phyloP scores from a whole-genome alignment of 2,329 filamentous ascomycete genomes.

The Neodidymelliopsis sp. region DNA sequence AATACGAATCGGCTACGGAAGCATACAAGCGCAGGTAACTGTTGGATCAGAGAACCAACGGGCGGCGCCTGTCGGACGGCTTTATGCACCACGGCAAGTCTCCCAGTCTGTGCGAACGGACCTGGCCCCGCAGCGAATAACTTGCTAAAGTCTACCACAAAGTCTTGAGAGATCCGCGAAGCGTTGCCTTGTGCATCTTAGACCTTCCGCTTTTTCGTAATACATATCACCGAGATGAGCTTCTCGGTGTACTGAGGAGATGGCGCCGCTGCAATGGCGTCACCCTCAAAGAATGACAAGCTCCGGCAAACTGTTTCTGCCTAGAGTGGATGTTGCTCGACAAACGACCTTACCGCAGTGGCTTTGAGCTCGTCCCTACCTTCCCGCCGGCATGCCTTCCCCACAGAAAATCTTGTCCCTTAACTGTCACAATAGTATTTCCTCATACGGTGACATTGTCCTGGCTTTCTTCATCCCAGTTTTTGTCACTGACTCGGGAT shows the following conservation, averaged over 20 bases:
- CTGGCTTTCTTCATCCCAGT: conserved; percentile 8
- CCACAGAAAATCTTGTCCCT: conserved; percentile 32
- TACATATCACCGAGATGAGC: conserved; percentile 1
- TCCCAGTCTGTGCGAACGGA: conserved; percentile 26
- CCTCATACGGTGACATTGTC: conserved; percentile 14
- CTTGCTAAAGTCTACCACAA: conserved; percentile 14
- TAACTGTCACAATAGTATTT: conserved; percentile 12
- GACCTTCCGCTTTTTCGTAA: neutral
- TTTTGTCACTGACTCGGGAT: conserved; percentile 6
- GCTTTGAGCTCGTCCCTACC: conserved; percentile 15
- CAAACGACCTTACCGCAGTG: conserved; percentile 11
- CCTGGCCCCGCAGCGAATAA: conserved; percentile 26
- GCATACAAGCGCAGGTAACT: conserved; percentile 3
- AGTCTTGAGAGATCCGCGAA: conserved; percentile 1
- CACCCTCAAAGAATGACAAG: conserved; percentile 8
- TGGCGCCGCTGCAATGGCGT: conserved; percentile 15
- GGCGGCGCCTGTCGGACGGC: conserved; percentile 15
- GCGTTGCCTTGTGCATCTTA: neutral
- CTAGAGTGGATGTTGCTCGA: conserved; percentile 1
- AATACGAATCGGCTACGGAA: neutral
- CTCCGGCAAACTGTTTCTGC: conserved; percentile 4
- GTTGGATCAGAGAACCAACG: neutral
- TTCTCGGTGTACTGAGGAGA: neutral
- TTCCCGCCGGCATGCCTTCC: conserved; percentile 28
- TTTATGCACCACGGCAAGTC: conserved; percentile 15